A percentile compares a stretch with the other conserved stretches of the same genome.
Evolutionary conservation across 129 eudicot species (phyloP).

Genomic region (Pittosporum tobira): DNA sequence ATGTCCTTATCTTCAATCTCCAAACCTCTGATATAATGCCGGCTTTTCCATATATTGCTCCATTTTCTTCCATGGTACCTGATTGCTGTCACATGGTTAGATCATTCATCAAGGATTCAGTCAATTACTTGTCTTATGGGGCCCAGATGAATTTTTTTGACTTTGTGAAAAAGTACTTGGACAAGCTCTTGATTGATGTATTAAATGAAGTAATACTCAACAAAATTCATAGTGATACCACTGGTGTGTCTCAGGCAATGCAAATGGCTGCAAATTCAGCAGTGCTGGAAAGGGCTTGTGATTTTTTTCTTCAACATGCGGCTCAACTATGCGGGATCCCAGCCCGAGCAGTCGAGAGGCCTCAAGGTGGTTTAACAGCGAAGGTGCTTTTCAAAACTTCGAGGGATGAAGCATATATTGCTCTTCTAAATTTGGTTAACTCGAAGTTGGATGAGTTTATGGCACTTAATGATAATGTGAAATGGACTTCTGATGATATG

Average conservation of each 20-base stretch:
- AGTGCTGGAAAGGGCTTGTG: conserved; percentile 53
- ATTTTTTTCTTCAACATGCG: conserved; percentile 45
- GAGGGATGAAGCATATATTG: conserved; percentile 55
- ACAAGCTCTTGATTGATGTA: conserved; percentile 48
- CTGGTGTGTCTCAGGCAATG: conserved; percentile 57
- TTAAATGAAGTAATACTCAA: conserved; percentile 42
- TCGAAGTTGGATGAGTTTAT: conserved; percentile 46
- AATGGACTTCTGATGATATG: conserved; percentile 47
- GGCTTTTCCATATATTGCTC: conserved; percentile 60
- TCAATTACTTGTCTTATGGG: conserved; percentile 48
- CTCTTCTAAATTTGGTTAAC: conserved; percentile 38
- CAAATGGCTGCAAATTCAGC: conserved; percentile 57
- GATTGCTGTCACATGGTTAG: conserved; percentile 50
- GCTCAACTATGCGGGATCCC: conserved; percentile 54
- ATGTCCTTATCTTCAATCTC: conserved; percentile 42
- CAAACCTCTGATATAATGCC: conserved; percentile 60
- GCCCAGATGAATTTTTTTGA: conserved; percentile 36
- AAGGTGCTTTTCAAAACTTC: conserved; percentile 48
- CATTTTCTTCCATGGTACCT: conserved; percentile 65
- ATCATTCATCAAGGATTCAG: conserved; percentile 47
- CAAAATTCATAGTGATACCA: conserved; percentile 29
- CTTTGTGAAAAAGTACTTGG: conserved; percentile 42
- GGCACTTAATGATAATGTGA: conserved; percentile 39
- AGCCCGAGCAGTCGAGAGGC: conserved; percentile 28
- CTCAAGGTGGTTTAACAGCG: conserved; percentile 44